Conservation (phyloP, 2,329 filamentous ascomycete species). For the Cercospora sp. region DNA sequence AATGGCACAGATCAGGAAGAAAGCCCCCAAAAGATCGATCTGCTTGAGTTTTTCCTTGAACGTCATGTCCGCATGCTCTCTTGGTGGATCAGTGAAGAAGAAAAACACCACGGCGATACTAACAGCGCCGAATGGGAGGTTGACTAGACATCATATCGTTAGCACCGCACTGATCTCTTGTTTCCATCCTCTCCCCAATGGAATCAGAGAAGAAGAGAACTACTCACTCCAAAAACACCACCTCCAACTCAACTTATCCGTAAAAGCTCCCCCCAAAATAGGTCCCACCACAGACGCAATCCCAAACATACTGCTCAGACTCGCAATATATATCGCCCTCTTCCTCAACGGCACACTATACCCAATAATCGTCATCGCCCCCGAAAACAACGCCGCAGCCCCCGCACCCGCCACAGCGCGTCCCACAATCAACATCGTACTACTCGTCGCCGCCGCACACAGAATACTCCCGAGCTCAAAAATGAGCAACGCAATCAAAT, state of each 20-base stretch:
- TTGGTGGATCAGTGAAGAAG: conserved; percentile 28
- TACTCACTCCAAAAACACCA: conserved; percentile 16
- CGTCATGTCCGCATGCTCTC: conserved; percentile 15
- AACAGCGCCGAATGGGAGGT: conserved; percentile 43
- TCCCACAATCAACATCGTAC: conserved; percentile 56
- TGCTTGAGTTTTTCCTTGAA: conserved; percentile 50
- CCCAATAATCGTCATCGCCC: conserved; percentile 53
- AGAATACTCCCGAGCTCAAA: conserved; percentile 56
- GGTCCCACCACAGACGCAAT: conserved; percentile 45
- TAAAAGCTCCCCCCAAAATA: conserved; percentile 46
- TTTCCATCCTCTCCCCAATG: not conserved
- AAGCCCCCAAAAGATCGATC: conserved; percentile 51
- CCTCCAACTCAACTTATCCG: conserved; percentile 42
- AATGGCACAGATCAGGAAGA: conserved; percentile 43
- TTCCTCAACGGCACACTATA: conserved; percentile 46
- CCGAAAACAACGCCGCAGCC: conserved; percentile 54
- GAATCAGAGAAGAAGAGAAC: not conserved
- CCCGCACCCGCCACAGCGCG: conserved; percentile 57
- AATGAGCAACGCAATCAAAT: conserved; percentile 50
- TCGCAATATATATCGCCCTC: conserved; percentile 45
- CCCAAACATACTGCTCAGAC: conserved; percentile 42
- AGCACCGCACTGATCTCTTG: conserved; percentile 15
- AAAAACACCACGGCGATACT: conserved; percentile 39
- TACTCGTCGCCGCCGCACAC: conserved; percentile 53
- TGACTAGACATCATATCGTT: conserved; percentile 29